These are phyloP conservation scores for Fusarium luffae DNA, from an alignment of 2,329 filamentous ascomycete genomes.

Conservation along the genomic window DNA sequence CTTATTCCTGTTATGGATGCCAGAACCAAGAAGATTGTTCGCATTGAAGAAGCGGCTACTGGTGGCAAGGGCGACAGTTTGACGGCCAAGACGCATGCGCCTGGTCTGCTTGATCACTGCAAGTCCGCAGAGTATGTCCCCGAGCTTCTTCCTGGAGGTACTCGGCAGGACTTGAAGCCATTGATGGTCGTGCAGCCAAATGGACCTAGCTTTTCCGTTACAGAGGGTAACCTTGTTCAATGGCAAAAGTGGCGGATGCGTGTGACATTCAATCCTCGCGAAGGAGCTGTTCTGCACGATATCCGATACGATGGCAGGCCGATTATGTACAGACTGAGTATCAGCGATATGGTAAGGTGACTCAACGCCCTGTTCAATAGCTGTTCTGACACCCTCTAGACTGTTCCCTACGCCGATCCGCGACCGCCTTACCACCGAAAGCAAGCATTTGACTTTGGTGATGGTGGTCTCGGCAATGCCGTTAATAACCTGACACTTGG, in stretches of 20 bases:
- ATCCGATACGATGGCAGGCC: constrained; percentile 72
- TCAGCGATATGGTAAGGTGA: constrained; percentile 71
- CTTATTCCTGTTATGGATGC: constrained; percentile 57
- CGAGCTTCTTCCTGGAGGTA: constrained; percentile 54
- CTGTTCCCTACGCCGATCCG: constrained; percentile 73
- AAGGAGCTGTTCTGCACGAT: constrained; percentile 76
- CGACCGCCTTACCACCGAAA: constrained; percentile 72
- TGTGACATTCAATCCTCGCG: constrained; percentile 75
- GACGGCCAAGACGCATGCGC: constrained; percentile 26
- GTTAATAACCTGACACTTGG: constrained; percentile 75
- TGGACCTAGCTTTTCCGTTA: constrained; percentile 56
- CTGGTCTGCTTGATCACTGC: constrained; percentile 48
- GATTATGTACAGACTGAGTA: constrained; percentile 72
- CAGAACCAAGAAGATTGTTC: constrained; percentile 47
- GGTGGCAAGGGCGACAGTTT: constrained; percentile 47
- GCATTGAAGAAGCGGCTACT: constrained; percentile 51
- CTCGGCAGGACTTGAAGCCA: constrained; percentile 66
- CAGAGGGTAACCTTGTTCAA: constrained; percentile 55
- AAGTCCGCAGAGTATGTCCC: constrained; percentile 54
- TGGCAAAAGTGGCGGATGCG: constrained; percentile 77
- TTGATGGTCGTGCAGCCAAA: constrained; percentile 59
- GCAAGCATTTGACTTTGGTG: constrained; percentile 76
- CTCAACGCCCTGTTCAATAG: rapidly evolving
- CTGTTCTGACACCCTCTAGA: constrained; percentile 20
- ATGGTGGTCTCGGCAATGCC: constrained; percentile 71